phyloP scores from a whole-genome alignment of 768 basidiomycete species.

The Agaricus sinodeliciosus region DNA sequence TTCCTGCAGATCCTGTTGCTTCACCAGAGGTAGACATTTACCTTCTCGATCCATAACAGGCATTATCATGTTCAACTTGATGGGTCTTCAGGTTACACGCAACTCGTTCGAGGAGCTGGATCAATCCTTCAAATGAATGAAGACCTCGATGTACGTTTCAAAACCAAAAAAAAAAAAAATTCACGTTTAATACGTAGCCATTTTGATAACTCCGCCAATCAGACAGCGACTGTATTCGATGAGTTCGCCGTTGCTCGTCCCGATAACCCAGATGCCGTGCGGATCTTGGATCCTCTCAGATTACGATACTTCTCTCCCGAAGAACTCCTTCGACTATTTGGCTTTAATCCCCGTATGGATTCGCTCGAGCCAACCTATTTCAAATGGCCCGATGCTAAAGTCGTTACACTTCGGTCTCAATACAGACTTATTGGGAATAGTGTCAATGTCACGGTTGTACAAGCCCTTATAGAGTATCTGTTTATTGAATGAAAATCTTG shows the following conservation, averaged over 20 bases:
- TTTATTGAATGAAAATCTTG: constrained; percentile 20
- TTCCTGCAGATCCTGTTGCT: constrained; percentile 62
- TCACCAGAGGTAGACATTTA: constrained; percentile 56
- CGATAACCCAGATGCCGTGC: constrained; percentile 35
- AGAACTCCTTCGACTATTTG: constrained; percentile 66
- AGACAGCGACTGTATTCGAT: constrained; percentile 61
- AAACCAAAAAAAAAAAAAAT: too few species aligned
- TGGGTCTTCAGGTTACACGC: constrained; percentile 53
- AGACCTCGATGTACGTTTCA: constrained; percentile 45
- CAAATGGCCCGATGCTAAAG: constrained; percentile 46
- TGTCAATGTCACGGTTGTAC: constrained; percentile 71
- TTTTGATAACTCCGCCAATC: neutral
- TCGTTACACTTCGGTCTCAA: constrained; percentile 59
- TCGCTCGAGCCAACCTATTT: constrained; percentile 25
- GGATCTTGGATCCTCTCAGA: constrained; percentile 49
- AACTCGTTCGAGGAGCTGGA: constrained; percentile 69
- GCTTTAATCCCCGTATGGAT: constrained; percentile 35
- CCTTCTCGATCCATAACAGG: neutral
- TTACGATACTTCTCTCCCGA: constrained; percentile 72
- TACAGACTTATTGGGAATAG: constrained; percentile 81
- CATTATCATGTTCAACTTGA: neutral
- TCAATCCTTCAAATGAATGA: constrained; percentile 73
- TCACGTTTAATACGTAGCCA: neutral
- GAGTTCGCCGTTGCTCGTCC: constrained; percentile 42
- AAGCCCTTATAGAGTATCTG: constrained; percentile 53